Base-by-base conservation (phyloP, 768 basidiomycete genomes). In the Chiua virens region DNA sequence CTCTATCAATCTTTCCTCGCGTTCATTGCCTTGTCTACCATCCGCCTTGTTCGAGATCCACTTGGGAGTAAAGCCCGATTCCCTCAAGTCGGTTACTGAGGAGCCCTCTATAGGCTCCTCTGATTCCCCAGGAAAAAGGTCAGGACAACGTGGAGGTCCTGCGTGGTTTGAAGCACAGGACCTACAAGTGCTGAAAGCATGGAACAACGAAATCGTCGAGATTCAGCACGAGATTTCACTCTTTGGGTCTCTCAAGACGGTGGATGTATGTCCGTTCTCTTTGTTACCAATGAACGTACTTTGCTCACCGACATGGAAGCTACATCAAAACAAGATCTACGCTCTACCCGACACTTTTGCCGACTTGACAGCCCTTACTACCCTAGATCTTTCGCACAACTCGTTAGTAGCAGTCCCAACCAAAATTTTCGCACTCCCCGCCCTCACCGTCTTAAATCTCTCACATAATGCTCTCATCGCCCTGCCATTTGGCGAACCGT, bases 121-220 rank as follows among this genome's bases (percentile, higher is more conserved):
- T 30, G 70, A 75, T 4, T 55, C 63, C 9, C 56, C 68, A 14
- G 66, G 64, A n/a, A 73, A 71, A 49, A 73, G 73, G 38, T 67
- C 73, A 9, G 73, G 71, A 28, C 73, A 76, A 46, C 72, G 70
- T 28, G 71, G 75, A 42, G 58, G 61, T 20, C 82, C 86, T 13
- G 75, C 86, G 1, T 90, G 90, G 88, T 93, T 83, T 58, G 89
- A 92, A 63, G 86, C 86, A 2, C 85, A 87, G 62, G 90, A 93
- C 67, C 70, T 93, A 20, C 79, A 80, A 34, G 72, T 87, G 5
- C 70, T 93, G 38, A 92, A 90, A 63, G 83, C 83, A 15, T 86
- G 86, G 80, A 86, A 83, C 60, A 92, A 93, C 59, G 83, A 86
- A 18, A 91, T 93, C 37, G 56, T 78, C 17, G 87, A 89, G 61